Percentiles rank a stretch among this genome's conserved stretches.
These are phyloP conservation scores for Acacia crassicarpa DNA, from an alignment of 306 rosid species.

Conservation along the genomic window DNA sequence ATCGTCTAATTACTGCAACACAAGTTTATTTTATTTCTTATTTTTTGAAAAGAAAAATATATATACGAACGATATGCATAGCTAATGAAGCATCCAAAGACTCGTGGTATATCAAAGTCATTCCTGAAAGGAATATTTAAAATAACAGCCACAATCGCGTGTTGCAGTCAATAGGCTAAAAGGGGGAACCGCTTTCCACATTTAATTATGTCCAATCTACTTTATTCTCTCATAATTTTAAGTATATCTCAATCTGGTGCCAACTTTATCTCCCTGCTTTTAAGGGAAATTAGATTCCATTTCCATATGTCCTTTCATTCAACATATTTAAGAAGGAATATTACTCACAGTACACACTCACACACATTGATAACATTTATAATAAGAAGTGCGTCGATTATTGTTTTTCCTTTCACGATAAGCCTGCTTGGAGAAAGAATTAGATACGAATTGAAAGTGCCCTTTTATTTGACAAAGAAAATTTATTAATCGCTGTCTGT, in stretches of 20 bases:
- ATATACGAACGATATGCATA: not conserved
- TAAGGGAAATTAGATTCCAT: slow-evolving; percentile 54
- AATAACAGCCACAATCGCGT: slow-evolving; percentile 38
- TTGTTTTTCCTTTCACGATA: not conserved
- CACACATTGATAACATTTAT: not conserved
- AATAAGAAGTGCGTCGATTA: not conserved
- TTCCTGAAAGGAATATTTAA: slow-evolving; percentile 32
- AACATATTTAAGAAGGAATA: slow-evolving; percentile 27
- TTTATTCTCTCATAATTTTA: slow-evolving; percentile 17
- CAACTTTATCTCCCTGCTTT: slow-evolving; percentile 64
- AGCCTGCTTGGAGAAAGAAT: not conserved
- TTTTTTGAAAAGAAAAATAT: not conserved
- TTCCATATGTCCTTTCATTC: slow-evolving; percentile 43
- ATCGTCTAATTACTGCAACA: not conserved
- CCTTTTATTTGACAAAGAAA: not conserved
- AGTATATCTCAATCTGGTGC: slow-evolving; percentile 29
- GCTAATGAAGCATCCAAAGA: slow-evolving; percentile 40
- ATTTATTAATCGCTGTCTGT: not conserved
- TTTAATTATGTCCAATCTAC: slow-evolving; percentile 25
- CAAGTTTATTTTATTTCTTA: no score
- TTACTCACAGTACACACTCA: not conserved
- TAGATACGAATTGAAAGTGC: not conserved
- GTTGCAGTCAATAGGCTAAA: slow-evolving; percentile 29
- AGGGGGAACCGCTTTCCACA: slow-evolving; percentile 61
- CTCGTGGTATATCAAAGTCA: slow-evolving; percentile 28